phyloP scores from a whole-genome alignment of 768 basidiomycete species.

The Trametes coccinea region DNA sequence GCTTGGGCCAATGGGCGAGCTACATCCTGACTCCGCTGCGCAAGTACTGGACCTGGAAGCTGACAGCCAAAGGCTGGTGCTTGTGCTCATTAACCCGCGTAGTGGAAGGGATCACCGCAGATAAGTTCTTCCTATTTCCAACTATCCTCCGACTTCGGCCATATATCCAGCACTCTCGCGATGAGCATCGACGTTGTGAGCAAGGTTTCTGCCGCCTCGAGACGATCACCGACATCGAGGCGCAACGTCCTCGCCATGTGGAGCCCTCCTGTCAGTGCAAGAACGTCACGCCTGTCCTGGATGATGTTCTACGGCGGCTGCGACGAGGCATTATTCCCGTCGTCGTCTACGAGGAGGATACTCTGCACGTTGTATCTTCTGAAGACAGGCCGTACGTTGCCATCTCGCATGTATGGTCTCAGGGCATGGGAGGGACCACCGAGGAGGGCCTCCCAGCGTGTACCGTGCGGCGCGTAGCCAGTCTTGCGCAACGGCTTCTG shows the following conservation, averaged over 20 bases:
- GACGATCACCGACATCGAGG: background rate
- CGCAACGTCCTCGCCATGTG: background rate
- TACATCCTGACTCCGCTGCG: too few relatives aligned
- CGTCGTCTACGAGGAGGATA: background rate
- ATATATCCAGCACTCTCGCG: background rate
- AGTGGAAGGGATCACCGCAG: background rate
- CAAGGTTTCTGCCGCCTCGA: background rate
- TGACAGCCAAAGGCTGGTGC: background rate
- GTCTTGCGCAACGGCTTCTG: background rate
- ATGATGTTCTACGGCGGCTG: background rate
- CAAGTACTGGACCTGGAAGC: too few relatives aligned
- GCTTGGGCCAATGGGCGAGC: too few relatives aligned
- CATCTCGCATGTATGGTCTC: background rate
- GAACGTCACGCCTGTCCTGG: background rate
- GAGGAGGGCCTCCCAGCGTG: background rate
- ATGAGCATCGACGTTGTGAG: background rate
- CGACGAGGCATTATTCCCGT: background rate
- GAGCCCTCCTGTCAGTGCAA: background rate
- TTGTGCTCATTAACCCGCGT: background rate
- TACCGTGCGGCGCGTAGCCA: background rate
- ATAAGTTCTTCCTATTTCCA: background rate
- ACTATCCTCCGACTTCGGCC: background rate
- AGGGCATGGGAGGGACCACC: background rate
- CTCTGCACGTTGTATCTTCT: background rate
- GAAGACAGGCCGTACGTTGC: background rate